Conservation (phyloP, 2,329 filamentous ascomycete genomes). For the Aspergillus hiratsukae region DNA sequence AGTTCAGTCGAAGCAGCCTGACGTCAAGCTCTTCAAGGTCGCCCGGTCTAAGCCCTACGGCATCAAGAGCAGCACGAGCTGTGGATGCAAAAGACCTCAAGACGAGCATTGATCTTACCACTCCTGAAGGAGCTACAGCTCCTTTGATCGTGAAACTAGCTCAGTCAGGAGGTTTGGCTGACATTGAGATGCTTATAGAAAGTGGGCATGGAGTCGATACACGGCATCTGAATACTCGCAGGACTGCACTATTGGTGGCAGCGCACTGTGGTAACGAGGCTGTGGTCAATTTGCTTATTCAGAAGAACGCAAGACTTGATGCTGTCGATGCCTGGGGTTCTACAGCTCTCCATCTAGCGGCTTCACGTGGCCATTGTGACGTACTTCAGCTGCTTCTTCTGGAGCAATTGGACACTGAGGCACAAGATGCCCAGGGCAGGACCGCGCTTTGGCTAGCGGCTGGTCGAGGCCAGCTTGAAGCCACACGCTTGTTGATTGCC, state of each 20-base stretch:
- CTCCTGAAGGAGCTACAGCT: slow-evolving; percentile 23
- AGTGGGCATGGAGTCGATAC: slow-evolving; percentile 28
- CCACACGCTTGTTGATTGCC: slow-evolving; percentile 27
- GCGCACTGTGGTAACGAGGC: slow-evolving; percentile 37
- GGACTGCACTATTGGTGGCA: slow-evolving; percentile 37
- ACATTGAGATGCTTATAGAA: slow-evolving; percentile 32
- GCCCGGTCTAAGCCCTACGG: slow-evolving; percentile 9
- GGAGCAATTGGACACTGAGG: slow-evolving; percentile 28
- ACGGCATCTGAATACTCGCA: slow-evolving; percentile 26
- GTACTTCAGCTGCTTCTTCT: slow-evolving; percentile 26
- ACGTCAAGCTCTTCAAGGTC: slow-evolving; percentile 2
- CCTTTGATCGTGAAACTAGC: slow-evolving; percentile 35
- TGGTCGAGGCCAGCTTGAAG: slow-evolving; percentile 31
- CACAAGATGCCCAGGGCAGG: slow-evolving; percentile 25
- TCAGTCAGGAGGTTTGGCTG: slow-evolving; percentile 30
- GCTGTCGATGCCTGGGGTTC: slow-evolving; percentile 26
- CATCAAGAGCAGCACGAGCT: slow-evolving; percentile 1
- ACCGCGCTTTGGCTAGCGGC: slow-evolving; percentile 36
- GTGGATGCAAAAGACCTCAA: slow-evolving; percentile 21
- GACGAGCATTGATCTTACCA: slow-evolving; percentile 34
- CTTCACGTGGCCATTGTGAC: slow-evolving; percentile 27
- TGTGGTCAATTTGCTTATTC: slow-evolving; percentile 30
- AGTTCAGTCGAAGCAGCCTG: slow-evolving; percentile 12
- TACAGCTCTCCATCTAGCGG: slow-evolving; percentile 30
- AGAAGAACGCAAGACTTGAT: slow-evolving; percentile 27